A percentile compares a stretch with the other conserved stretches of the same genome.
Conservation (phyloP, 108 stramenopile genomes). For the Schizochytrium sp. region DNA sequence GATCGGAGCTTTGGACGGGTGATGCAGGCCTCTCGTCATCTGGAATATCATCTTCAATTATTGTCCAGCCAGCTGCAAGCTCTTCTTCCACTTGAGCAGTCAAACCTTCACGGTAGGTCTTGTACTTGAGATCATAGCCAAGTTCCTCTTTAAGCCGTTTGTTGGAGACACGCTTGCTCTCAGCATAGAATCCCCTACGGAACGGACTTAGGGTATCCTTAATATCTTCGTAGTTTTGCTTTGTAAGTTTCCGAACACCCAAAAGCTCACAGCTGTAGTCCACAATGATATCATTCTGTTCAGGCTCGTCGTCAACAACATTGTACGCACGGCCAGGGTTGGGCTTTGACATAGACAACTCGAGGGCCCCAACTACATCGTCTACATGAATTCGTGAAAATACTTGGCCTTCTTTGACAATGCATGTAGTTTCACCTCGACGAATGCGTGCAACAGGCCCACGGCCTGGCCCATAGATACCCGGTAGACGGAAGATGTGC, state of each 20-base stretch:
- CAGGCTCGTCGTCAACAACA: constrained; percentile 54
- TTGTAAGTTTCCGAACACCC: background rate
- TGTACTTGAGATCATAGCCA: background rate
- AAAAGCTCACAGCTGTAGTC: constrained; percentile 25
- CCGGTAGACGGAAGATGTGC: constrained; percentile 53
- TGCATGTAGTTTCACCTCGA: constrained; percentile 1
- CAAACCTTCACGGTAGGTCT: constrained; percentile 37
- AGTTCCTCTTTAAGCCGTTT: constrained; percentile 39
- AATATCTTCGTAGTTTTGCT: constrained; percentile 6
- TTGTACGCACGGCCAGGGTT: constrained; percentile 56
- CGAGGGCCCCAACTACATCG: constrained; percentile 38
- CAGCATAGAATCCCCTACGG: background rate
- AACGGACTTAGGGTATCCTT: constrained; percentile 2
- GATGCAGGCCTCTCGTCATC: background rate
- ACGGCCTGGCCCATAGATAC: constrained; percentile 55
- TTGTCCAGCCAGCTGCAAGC: constrained; percentile 22
- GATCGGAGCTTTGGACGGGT: background rate
- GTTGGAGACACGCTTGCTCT: constrained; percentile 44
- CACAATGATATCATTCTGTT: background rate
- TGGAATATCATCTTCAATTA: background rate
- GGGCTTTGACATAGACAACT: background rate
- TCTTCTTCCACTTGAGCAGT: constrained; percentile 44
- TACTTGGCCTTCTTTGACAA: constrained; percentile 54
- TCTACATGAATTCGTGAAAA: constrained; percentile 50
- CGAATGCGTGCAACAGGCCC: constrained; percentile 40